Evolutionary conservation across 805 yeast species (phyloP).

Genomic region (Sugiyamaella boreocaroliniensis): DNA sequence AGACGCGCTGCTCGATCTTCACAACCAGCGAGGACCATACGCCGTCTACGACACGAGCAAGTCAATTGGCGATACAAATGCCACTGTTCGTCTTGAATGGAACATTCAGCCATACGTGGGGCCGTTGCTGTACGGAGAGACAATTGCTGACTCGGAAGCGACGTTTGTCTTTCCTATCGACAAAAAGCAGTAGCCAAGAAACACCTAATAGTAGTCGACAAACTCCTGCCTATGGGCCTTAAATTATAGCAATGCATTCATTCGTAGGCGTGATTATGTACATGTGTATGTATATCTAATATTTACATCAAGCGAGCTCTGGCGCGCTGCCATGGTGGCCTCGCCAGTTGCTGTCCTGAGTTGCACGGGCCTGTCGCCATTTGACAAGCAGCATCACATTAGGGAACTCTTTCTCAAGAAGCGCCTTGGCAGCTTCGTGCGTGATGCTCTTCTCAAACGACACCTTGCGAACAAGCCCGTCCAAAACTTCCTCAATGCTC

Average conservation of each 20-base stretch:
- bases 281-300: too few species aligned
- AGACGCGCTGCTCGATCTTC: constrained; percentile 51
- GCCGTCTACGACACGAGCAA: constrained; percentile 80
- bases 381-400: background rate
- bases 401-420: background rate
- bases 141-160: constrained; percentile 22
- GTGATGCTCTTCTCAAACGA: background rate
- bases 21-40: constrained; percentile 60
- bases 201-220: too few species aligned
- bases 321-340: too few species aligned
- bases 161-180: constrained; percentile 16
- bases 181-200: background rate
- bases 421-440: background rate
- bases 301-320: background rate
- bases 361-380: background rate
- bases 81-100: constrained; percentile 72
- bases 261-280: background rate
- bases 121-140: constrained; percentile 61
- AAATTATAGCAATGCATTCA: background rate
- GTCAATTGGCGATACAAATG: constrained; percentile 47
- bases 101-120: constrained; percentile 92
- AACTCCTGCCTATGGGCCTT: too few species aligned
- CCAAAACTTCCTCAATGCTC: background rate
- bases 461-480: background rate
- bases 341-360: too few species aligned